Base-by-base conservation (phyloP, 2,329 filamentous ascomycete species). In the Nemania abortiva region DNA sequence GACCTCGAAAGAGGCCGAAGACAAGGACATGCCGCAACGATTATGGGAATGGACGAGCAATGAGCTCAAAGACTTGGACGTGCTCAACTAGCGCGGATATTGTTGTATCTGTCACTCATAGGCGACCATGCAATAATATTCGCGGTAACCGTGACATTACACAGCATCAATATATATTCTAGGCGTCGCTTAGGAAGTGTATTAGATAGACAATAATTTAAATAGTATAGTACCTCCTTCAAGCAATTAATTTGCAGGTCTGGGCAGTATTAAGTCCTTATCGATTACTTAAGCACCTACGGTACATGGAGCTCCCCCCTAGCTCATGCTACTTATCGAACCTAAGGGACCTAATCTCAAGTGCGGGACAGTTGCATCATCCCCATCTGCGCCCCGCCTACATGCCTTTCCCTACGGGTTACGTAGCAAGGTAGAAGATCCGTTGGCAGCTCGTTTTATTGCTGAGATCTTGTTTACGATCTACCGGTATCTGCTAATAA, bases 1-100 rank as follows among this genome's bases (percentile, higher is more conserved):
- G 31, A 60, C 59, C 27, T 52, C 31, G 1, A 42, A 63, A 11
- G 52, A 69, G 5, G 50, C 62, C 1, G 39, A 52, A 45, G 62
- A 72, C 54, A 29, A 59, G 24, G 56, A 63, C 37, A 62, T 72
- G 27, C 64, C 67, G 7, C 54, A 31, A 42, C 49, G 29, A n/a
- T 56, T 73, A 1, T 72, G 63, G 65, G 63, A 70, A 3, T 69
- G 68, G 63, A 73, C 63, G 10, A 61, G 29, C 27, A 55, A 37
- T 18, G 53, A 55, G 53, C 27, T 55, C 15, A 34, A 55, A 55
- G 53, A 13, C 27, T n/a, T 55, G 29, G 53, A 39, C 15, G 29
- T 55, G 13, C 53, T 66, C 3, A 42, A 56, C 34, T 37, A 55
- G n/a, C 42, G 20, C 5, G 24, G 24, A 5, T 47, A 20, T 9